Base-by-base conservation (phyloP, 306 rosid species). In the Pyrus communis region DNA sequence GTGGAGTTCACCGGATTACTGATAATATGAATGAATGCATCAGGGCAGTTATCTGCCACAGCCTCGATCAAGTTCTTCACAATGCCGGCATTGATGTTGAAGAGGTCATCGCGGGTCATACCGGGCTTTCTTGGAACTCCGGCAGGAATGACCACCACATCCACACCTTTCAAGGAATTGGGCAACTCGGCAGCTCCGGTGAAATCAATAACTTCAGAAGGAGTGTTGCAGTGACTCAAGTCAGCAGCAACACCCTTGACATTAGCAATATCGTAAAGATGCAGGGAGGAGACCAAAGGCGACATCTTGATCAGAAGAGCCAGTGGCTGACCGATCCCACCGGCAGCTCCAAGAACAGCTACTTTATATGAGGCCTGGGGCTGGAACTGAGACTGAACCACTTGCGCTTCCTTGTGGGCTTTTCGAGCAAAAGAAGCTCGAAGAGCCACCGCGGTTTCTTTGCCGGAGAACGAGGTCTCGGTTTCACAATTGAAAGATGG, bases 221-320 rank as follows among this genome's bases (percentile, higher is more conserved):
- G 99, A 21, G 99, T 95, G 85, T 95, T 95, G 86, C 99, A 95
- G 67, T 95, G 99, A 75, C 99, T 92, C 77, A 95, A 81, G 82
- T 95, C 99, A 80, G 97, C 97, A 46, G 99, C 93, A 61, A 95
- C 99, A 12, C 99, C 99, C 84, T 95, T 95, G 77, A 95, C 99
- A 81, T 95, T 90, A 0, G 96, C 97, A 60, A 95, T 81, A 89
- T 92, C 99, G 35, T 95, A 95, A n/a, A 95, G 93, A 80, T 95
- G 88, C 76, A 95, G 82, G 79, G 85, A 70, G 10, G 99, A 89
- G 69, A 95, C 88, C 69, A 95, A 85, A 1, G 99, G 99, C 7
- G 99, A 95, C 99, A 95, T 95, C 87, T 95, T 95, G 78, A 92
- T 83, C 43, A 95, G 97, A 80, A 95, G 97, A 2, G 99, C 69